A percentile compares a stretch with the other conserved stretches of the same genome.
Conservation (phyloP, 129 eudicot genomes). For the Cynara cardunculus region DNA sequence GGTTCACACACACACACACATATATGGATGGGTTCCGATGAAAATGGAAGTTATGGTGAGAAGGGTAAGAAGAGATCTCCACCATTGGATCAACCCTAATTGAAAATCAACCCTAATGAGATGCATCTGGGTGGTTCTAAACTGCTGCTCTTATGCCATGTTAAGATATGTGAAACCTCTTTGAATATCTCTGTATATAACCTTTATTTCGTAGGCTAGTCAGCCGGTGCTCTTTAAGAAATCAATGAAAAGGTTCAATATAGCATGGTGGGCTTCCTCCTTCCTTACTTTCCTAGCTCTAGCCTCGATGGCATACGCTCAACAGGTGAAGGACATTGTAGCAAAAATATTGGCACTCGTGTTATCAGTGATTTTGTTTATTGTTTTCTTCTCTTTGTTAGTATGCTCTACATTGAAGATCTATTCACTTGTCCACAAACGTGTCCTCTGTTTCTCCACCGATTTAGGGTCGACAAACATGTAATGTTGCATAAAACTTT, state of each 20-base stretch:
- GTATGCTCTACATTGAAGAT: slow-evolving; percentile 48
- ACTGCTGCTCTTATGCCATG: background rate
- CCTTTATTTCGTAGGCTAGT: slow-evolving; percentile 32
- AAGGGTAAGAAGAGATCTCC: no score
- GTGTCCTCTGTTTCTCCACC: background rate
- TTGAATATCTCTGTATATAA: no score
- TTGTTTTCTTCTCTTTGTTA: slow-evolving; percentile 45
- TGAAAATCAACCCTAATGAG: no score
- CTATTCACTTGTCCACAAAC: slow-evolving; percentile 32
- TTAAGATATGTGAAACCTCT: background rate
- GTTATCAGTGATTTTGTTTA: slow-evolving; percentile 47
- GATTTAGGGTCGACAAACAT: background rate
- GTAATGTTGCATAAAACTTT: background rate
- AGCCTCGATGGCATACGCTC: slow-evolving; percentile 61
- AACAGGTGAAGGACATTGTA: slow-evolving; percentile 38
- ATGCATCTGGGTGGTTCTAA: background rate
- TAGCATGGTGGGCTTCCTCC: slow-evolving; percentile 88
- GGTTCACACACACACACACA: no score
- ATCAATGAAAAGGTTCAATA: slow-evolving; percentile 56
- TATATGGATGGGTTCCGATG: no score
- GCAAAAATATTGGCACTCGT: slow-evolving; percentile 40
- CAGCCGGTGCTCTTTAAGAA: slow-evolving; percentile 64
- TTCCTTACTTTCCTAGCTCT: slow-evolving; percentile 62
- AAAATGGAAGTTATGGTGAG: no score
- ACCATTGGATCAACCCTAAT: no score